Percentiles rank a stretch among this genome's conserved stretches.
Conservation (phyloP, 1,284 basidiomycete genomes). For the Cystobasidiaceae sp. region DNA sequence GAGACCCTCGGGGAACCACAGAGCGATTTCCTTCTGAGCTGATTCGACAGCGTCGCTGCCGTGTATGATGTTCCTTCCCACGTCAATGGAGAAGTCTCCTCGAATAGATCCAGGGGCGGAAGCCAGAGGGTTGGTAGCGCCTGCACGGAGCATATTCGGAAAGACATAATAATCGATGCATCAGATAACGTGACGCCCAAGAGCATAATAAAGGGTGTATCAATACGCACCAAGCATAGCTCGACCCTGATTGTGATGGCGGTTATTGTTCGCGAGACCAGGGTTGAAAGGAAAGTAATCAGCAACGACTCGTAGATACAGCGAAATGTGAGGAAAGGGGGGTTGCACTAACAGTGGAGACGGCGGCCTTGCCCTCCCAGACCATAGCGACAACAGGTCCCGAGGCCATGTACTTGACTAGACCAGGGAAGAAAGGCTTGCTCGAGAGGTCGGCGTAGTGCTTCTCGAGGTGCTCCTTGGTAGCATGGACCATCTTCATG, state of each 20-base stretch:
- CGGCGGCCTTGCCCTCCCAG: slow-evolving; percentile 91
- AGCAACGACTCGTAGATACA: too few species aligned
- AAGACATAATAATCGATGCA: too few species aligned
- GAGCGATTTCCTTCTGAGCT: slow-evolving; percentile 82
- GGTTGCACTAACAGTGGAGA: too few species aligned
- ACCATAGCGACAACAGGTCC: slow-evolving; percentile 97
- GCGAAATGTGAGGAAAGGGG: too few species aligned
- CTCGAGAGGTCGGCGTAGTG: slow-evolving; percentile 90
- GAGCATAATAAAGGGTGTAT: too few species aligned
- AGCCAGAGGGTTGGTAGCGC: slow-evolving; percentile 91
- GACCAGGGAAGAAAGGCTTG: slow-evolving; percentile 86
- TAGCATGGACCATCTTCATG: slow-evolving; percentile 49
- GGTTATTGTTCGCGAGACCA: too few species aligned
- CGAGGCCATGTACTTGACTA: slow-evolving; percentile 70
- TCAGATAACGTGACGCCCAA: too few species aligned
- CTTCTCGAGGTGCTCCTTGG: slow-evolving; percentile 70
- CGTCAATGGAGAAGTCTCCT: slow-evolving; percentile 85
- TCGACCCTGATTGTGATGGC: too few species aligned
- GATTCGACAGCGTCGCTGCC: too few species aligned
- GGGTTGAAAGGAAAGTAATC: too few species aligned
- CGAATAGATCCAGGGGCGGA: slow-evolving; percentile 79
- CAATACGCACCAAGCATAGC: too few species aligned
- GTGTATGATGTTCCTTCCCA: too few species aligned
- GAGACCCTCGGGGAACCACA: slow-evolving; percentile 57
- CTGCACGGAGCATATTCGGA: slow-evolving; percentile 64